A percentile compares a stretch with the other conserved stretches of the same genome.
Conservation (phyloP, 2,329 filamentous ascomycete genomes). For the Cylindrodendrum hubeiense region DNA sequence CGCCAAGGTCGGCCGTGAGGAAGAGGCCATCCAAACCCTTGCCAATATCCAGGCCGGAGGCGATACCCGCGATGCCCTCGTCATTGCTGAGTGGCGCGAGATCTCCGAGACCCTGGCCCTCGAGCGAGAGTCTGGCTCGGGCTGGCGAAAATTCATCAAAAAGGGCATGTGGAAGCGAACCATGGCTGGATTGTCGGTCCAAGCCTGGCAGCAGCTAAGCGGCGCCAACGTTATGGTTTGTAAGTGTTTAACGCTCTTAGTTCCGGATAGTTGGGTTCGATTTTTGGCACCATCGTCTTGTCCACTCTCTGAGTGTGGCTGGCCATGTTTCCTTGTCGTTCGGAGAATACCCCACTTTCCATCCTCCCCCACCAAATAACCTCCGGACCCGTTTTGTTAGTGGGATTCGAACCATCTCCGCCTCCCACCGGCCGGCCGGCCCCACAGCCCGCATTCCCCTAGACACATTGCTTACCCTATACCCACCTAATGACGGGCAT, state of each 20-base stretch:
- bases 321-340: background rate
- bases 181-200: slow-evolving; percentile 35
- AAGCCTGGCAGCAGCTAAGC: slow-evolving; percentile 63
- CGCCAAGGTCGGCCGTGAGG: slow-evolving; percentile 69
- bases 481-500: background rate
- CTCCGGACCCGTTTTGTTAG: background rate
- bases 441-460: background rate
- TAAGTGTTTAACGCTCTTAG: slow-evolving; percentile 1
- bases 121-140: slow-evolving; percentile 19
- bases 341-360: background rate
- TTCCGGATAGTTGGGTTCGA: too few relatives aligned
- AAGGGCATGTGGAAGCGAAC: slow-evolving; percentile 32
- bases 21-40: slow-evolving; percentile 62
- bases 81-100: slow-evolving; percentile 67
- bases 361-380: background rate
- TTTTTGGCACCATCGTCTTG: background rate
- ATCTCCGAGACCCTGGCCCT: slow-evolving; percentile 49
- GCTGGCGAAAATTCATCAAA: slow-evolving; percentile 26
- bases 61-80: slow-evolving; percentile 63
- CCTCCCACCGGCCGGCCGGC: background rate
- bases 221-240: slow-evolving; percentile 64
- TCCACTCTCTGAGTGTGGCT: background rate
- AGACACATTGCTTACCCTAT: background rate
- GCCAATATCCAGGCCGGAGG: slow-evolving; percentile 68
- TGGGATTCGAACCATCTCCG: too few relatives aligned